Base-by-base conservation (phyloP, 805 yeast genomes). In the Suhomyces tanzawaensis region DNA sequence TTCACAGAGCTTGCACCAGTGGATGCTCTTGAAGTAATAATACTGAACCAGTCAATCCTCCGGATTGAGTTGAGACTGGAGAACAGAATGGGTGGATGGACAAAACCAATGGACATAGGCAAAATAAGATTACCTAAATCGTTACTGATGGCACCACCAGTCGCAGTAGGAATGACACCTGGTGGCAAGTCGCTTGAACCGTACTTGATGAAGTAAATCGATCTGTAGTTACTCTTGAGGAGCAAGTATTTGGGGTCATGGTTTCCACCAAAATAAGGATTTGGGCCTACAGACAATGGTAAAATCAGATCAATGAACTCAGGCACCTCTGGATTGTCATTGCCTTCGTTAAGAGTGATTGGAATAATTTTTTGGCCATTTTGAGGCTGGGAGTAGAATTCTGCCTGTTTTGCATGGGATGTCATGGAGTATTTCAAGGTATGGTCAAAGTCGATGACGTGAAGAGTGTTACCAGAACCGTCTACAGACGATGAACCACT, bases 401-500 rank as follows among this genome's bases (percentile, higher is more conserved):
- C 74, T 13, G 85, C 84, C 85, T 89, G 93, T 36, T 81, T 79
- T 7, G 82, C 84, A 60, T 88, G 86, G 0, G 96, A 83, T 0
- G 96, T 85, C 40, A 91, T 62, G 2, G 89, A 74, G 48, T 87
- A 85, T 35, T 79, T 76, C 17, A 95, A 84, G 11, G 95, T 85
- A 29, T 71, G 69, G 3, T 96, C 96, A 49, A 88, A 82, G 45
- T 87, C 85, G 43, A 90, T 65, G 36, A 81, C 64, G 29, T 73
- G 71, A 2, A 68, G 33, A n/a, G 49, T 40, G 39, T 55, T 58
- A 0, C 55, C 60, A 13, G 19, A 14, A 12, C 19, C 19, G 14
- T 14, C 19, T 5, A 14, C n/a, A 14, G 30, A 16, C 8, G 16
- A 6, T 13, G 86, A 88, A 8, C 93, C 91, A 17, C 79, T 73